These are phyloP conservation scores for Candida gorgasii DNA, from an alignment of 805 yeast genomes.

Conservation along the genomic window DNA sequence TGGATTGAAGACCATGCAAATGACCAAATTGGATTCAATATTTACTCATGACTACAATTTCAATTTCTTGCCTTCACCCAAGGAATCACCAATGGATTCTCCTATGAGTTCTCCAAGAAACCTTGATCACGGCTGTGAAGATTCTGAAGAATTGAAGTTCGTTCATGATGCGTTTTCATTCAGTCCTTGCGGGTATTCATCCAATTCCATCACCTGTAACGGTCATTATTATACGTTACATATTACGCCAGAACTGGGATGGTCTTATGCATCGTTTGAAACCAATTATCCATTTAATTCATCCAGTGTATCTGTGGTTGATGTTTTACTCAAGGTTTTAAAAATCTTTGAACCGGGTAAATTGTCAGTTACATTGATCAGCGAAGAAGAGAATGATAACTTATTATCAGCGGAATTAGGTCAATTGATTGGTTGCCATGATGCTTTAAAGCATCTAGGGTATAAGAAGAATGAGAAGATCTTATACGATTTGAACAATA, in stretches of 20 bases:
- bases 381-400: slow-evolving; percentile 20
- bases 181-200: slow-evolving; percentile 92
- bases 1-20: slow-evolving; percentile 68
- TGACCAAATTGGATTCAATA: slow-evolving; percentile 62
- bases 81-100: slow-evolving; percentile 10
- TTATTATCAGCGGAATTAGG: slow-evolving; percentile 12
- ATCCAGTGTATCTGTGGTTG: slow-evolving; percentile 44
- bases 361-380: slow-evolving; percentile 55
- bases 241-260: slow-evolving; percentile 90
- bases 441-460: slow-evolving; percentile 33
- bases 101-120: slow-evolving; percentile 9
- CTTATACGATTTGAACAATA: slow-evolving; percentile 67
- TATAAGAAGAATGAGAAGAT: slow-evolving; percentile 68
- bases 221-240: slow-evolving; percentile 74
- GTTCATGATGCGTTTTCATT: slow-evolving; percentile 86
- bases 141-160: slow-evolving; percentile 34
- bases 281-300: slow-evolving; percentile 67
- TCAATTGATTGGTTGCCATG: slow-evolving; percentile 21
- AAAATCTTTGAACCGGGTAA: slow-evolving; percentile 70
- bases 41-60: slow-evolving; percentile 26
- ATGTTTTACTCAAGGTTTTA: slow-evolving; percentile 62
- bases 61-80: slow-evolving; percentile 36
- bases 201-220: slow-evolving; percentile 68
- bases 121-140: slow-evolving; percentile 17
- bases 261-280: slow-evolving; percentile 96